Evolutionary conservation across 1,284 basidiomycete genomes (phyloP).

Genomic region (Pseudozyma tsukubaensis): DNA sequence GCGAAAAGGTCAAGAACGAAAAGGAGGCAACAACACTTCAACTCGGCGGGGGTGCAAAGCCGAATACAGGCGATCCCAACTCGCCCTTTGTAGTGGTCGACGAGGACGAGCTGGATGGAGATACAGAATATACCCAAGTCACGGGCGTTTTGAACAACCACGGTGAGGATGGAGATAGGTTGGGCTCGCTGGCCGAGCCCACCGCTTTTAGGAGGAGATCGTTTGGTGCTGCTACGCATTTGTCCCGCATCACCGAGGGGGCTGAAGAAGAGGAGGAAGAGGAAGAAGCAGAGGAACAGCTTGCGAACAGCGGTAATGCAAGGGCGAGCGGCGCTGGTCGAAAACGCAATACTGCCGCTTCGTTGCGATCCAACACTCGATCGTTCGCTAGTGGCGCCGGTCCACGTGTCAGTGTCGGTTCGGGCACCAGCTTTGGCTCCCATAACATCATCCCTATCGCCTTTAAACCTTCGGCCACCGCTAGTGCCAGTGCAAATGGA

Average conservation of each 20-base stretch:
- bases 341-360: conserved; percentile 22
- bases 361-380: conserved; percentile 5
- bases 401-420: conserved; percentile 41
- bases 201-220: conserved; percentile 34
- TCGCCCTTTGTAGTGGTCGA: conserved; percentile 29
- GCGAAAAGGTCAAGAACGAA: conserved; percentile 37
- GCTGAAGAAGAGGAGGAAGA: conserved; percentile 52
- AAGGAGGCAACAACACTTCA: conserved; percentile 44
- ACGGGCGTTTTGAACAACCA: conserved; percentile 30
- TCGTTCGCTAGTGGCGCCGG: conserved; percentile 29
- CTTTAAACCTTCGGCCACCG: conserved; percentile 26
- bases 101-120: conserved; percentile 32
- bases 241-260: conserved; percentile 53
- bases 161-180: conserved; percentile 7
- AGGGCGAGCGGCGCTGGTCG: conserved; percentile 1
- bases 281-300: neutral
- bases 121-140: conserved; percentile 54
- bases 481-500: neutral
- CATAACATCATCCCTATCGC: conserved; percentile 49
- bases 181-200: conserved; percentile 46
- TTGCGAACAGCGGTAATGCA: neutral
- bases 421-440: conserved; percentile 33
- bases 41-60: conserved; percentile 17
- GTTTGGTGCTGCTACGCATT: conserved; percentile 54
- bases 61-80: conserved; percentile 1